phyloP scores from a whole-genome alignment of 345 rosid species.

The Heritiera littoralis region DNA sequence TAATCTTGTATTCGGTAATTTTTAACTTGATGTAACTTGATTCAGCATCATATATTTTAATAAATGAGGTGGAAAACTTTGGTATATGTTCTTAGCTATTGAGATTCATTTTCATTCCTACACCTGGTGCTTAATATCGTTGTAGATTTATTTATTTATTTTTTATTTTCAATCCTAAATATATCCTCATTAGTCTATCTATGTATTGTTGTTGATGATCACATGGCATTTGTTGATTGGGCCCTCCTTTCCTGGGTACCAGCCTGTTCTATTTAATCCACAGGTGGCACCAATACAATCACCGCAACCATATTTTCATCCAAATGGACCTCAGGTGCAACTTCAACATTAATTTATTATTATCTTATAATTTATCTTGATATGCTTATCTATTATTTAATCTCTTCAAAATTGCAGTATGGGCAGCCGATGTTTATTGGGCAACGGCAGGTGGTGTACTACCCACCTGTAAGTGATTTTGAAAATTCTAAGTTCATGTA shows the following conservation, averaged over 20 bases:
- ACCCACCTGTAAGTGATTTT: slow-evolving; percentile 62
- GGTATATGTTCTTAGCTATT: slow-evolving; percentile 5
- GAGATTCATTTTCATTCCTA: not conserved
- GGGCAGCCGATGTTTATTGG: slow-evolving; percentile 67
- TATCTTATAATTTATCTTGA: not conserved
- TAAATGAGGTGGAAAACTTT: slow-evolving; percentile 3
- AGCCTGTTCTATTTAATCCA: slow-evolving; percentile 61
- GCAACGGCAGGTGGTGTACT: slow-evolving; percentile 63
- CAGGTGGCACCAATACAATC: slow-evolving; percentile 58
- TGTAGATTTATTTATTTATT: not conserved
- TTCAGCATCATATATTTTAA: not conserved
- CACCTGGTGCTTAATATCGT: not conserved
- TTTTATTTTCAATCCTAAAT: not conserved
- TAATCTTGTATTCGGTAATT: not conserved
- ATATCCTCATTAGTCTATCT: not conserved
- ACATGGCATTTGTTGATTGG: slow-evolving; percentile 52
- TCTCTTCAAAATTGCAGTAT: slow-evolving; percentile 43
- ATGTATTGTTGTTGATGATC: not conserved
- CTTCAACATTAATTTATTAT: not conserved
- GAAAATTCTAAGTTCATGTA: not conserved
- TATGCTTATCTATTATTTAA: slow-evolving; percentile 22
- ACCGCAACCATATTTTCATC: slow-evolving; percentile 69
- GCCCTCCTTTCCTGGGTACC: slow-evolving; percentile 64
- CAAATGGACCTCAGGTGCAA: slow-evolving; percentile 73
- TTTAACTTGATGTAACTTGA: not conserved